Percentiles rank a stretch among this genome's conserved stretches.
Evolutionary conservation across 768 basidiomycete species (phyloP).

Genomic region (Tylopilus rubrobrunneus): DNA sequence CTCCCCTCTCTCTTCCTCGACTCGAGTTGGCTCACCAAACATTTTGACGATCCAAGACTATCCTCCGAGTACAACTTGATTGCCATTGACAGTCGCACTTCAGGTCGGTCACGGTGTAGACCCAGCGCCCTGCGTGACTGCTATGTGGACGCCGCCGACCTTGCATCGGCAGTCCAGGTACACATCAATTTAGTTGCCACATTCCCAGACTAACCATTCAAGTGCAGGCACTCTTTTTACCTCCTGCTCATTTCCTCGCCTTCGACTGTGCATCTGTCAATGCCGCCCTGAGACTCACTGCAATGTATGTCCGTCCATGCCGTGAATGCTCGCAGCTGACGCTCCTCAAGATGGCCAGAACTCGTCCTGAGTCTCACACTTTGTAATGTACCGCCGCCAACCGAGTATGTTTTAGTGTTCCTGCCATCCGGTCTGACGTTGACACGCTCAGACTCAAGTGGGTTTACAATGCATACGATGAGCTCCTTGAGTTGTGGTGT

Average conservation of each 20-base stretch:
- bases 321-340: slow-evolving; percentile 4
- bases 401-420: slow-evolving; percentile 47
- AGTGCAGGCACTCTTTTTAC: slow-evolving; percentile 53
- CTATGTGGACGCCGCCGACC: slow-evolving; percentile 78
- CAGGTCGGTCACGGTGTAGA: slow-evolving; percentile 53
- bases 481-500: slow-evolving; percentile 60
- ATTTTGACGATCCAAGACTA: slow-evolving; percentile 65
- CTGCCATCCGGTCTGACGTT: background rate
- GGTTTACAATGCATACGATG: slow-evolving; percentile 59
- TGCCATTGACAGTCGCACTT: slow-evolving; percentile 67
- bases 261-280: slow-evolving; percentile 57
- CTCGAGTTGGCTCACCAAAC: slow-evolving; percentile 61
- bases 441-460: slow-evolving; percentile 47
- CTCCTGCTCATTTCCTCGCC: slow-evolving; percentile 69
- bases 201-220: background rate
- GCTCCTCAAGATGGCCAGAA: slow-evolving; percentile 59
- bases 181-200: slow-evolving; percentile 18
- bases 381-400: slow-evolving; percentile 62
- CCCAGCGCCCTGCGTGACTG: slow-evolving; percentile 59
- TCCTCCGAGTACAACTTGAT: slow-evolving; percentile 60
- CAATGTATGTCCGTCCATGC: slow-evolving; percentile 46
- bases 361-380: slow-evolving; percentile 64
- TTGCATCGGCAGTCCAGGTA: slow-evolving; percentile 64
- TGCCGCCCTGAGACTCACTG: slow-evolving; percentile 59
- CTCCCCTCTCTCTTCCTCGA: slow-evolving; percentile 68